Evolutionary conservation across 2,329 filamentous ascomycete species (phyloP).

Genomic region (Claviceps humidiphila): DNA sequence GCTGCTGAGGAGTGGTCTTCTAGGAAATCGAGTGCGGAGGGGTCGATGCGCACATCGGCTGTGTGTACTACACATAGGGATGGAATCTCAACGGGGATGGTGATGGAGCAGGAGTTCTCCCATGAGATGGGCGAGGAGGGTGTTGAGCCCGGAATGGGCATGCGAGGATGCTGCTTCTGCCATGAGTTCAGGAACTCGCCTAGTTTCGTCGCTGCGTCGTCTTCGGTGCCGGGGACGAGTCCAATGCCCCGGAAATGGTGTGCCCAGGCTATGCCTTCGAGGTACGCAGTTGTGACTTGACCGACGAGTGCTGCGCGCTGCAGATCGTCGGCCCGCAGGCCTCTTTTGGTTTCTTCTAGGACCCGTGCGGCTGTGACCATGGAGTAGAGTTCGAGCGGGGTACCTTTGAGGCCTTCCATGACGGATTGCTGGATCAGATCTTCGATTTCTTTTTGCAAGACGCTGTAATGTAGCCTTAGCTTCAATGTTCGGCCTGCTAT

Average conservation of each 20-base stretch:
- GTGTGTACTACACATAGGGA: conserved; percentile 73
- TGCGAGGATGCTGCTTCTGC: conserved; percentile 16
- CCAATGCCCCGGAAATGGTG: conserved; percentile 38
- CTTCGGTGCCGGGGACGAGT: conserved; percentile 19
- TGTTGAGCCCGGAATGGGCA: conserved; percentile 12
- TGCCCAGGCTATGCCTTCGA: conserved; percentile 34
- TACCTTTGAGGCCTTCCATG: conserved; percentile 22
- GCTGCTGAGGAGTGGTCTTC: conserved; percentile 7
- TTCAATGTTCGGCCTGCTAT: conserved; percentile 37
- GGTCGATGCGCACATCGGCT: conserved; percentile 48
- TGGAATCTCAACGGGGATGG: conserved; percentile 83
- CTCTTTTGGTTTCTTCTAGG: conserved; percentile 27
- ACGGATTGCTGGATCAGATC: conserved; percentile 32
- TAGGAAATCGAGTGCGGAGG: conserved; percentile 18
- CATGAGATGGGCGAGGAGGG: conserved; percentile 3
- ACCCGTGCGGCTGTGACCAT: conserved; percentile 33
- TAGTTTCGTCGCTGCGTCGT: conserved; percentile 17
- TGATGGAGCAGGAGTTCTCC: conserved; percentile 46
- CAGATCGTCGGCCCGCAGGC: conserved; percentile 35
- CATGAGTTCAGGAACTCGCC: conserved; percentile 19
- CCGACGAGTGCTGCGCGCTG: conserved; percentile 43
- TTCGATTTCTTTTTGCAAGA: conserved; percentile 62
- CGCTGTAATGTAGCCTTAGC: conserved; percentile 62
- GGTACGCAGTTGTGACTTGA: conserved; percentile 34
- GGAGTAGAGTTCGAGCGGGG: conserved; percentile 31